A percentile compares a stretch with the other conserved stretches of the same genome.
Conservation (phyloP, 805 yeast species). For the Saturnispora ahearnii region DNA sequence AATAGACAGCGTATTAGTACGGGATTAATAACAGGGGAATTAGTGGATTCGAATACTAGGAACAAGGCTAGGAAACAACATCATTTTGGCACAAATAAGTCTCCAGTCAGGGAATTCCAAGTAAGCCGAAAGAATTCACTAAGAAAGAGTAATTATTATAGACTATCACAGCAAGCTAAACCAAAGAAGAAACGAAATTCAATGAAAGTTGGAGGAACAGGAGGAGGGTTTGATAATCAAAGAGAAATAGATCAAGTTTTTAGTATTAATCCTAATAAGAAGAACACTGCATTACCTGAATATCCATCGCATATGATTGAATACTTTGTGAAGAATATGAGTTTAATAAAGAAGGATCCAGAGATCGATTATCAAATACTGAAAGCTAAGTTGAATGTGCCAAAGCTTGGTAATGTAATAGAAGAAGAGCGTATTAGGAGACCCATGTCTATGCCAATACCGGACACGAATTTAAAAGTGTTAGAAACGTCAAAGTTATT, state of each 20-base stretch:
- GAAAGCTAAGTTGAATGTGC: constrained; percentile 9
- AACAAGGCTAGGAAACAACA: not conserved
- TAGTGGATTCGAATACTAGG: not conserved
- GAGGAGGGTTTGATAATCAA: constrained; percentile 2
- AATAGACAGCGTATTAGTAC: not conserved
- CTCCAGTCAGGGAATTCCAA: constrained; percentile 4
- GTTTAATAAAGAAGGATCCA: constrained; percentile 12
- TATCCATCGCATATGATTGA: constrained; percentile 13
- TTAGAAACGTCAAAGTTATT: not conserved
- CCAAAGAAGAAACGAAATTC: constrained; percentile 3
- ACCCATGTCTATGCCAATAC: constrained; percentile 9
- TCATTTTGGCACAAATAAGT: not conserved
- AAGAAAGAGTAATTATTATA: constrained; percentile 5
- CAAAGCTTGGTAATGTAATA: not conserved
- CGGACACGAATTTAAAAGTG: not conserved
- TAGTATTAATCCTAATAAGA: constrained; percentile 2
- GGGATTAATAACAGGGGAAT: not conserved
- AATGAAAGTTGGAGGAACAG: not conserved
- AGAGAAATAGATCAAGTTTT: constrained; percentile 10
- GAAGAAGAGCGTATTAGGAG: not conserved
- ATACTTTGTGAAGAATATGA: constrained; percentile 11
- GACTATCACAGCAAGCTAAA: constrained; percentile 4
- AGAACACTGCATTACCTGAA: constrained; percentile 5
- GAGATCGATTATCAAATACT: constrained; percentile 9
- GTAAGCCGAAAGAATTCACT: constrained; percentile 10